Conservation (phyloP, 2,329 filamentous ascomycete genomes). For the Fonsecaea pugnacius region DNA sequence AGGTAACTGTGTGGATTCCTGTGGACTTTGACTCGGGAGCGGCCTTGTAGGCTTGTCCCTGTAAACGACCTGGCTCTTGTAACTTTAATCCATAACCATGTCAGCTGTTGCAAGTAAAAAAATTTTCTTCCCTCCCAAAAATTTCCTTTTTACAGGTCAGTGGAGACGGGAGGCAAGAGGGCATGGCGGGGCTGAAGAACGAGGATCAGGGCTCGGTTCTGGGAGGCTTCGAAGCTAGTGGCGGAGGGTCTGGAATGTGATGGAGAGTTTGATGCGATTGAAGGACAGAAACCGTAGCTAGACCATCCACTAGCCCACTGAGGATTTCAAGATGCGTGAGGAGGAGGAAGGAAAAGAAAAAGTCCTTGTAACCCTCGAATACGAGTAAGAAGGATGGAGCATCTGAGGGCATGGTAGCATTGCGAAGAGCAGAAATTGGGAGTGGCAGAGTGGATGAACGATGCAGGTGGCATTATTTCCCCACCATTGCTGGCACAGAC, state of each 20-base stretch:
- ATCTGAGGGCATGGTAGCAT: background rate
- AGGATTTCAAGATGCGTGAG: background rate
- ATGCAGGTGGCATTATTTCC: background rate
- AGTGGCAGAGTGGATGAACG: background rate
- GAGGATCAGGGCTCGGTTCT: background rate
- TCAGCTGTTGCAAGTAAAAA: slow-evolving; percentile 5
- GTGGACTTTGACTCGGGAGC: slow-evolving; percentile 2
- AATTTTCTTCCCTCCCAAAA: background rate
- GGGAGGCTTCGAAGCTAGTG: slow-evolving; percentile 3
- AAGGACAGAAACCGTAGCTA: background rate
- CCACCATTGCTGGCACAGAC: background rate
- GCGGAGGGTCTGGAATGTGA: background rate
- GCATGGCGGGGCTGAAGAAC: slow-evolving; percentile 3
- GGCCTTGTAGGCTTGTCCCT: slow-evolving; percentile 1
- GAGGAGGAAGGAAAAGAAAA: background rate
- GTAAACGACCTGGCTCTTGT: background rate
- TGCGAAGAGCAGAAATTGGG: background rate
- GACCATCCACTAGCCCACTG: background rate
- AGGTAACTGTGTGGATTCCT: background rate
- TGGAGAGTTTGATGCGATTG: background rate
- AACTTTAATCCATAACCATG: slow-evolving; percentile 9
- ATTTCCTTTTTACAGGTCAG: background rate
- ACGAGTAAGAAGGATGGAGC: background rate
- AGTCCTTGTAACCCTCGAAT: background rate
- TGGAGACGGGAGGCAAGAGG: slow-evolving; percentile 1